phyloP scores from a whole-genome alignment of 1,284 basidiomycete genomes.

The Moniliophthora roreri region DNA sequence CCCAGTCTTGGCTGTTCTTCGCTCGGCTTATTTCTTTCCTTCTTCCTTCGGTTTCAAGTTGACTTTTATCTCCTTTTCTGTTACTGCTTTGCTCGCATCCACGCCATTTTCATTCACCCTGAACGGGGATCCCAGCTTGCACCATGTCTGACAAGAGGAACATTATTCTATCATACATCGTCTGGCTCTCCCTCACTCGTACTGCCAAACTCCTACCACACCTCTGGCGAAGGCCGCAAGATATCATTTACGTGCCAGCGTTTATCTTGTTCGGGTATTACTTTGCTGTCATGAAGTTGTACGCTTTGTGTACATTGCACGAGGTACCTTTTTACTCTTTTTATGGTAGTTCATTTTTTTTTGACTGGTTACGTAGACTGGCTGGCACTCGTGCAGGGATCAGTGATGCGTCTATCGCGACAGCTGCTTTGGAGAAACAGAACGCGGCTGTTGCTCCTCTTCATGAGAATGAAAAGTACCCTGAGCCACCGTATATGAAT shows the following conservation, averaged over 20 bases:
- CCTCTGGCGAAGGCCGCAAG: conserved; percentile 81
- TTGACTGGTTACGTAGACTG: conserved; percentile 50
- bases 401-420: conserved; percentile 75
- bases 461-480: neutral
- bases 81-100: too few relatives aligned
- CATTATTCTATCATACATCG: conserved; percentile 70
- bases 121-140: too few relatives aligned
- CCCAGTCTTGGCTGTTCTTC: too few relatives aligned
- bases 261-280: conserved; percentile 90
- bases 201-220: conserved; percentile 88
- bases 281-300: conserved; percentile 86
- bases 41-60: too few relatives aligned
- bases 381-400: conserved; percentile 89
- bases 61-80: too few relatives aligned
- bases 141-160: too few relatives aligned
- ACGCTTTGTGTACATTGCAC: conserved; percentile 80
- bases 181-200: conserved; percentile 82
- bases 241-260: conserved; percentile 88
- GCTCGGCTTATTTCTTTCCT: too few relatives aligned
- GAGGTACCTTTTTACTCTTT: conserved; percentile 45
- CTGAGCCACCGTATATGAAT: too few relatives aligned
- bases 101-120: too few relatives aligned
- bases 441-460: neutral
- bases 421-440: conserved; percentile 52
- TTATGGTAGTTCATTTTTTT: neutral